Evolutionary conservation across 768 basidiomycete genomes (phyloP).

Genomic region (Pleurotus tuoliensis): DNA sequence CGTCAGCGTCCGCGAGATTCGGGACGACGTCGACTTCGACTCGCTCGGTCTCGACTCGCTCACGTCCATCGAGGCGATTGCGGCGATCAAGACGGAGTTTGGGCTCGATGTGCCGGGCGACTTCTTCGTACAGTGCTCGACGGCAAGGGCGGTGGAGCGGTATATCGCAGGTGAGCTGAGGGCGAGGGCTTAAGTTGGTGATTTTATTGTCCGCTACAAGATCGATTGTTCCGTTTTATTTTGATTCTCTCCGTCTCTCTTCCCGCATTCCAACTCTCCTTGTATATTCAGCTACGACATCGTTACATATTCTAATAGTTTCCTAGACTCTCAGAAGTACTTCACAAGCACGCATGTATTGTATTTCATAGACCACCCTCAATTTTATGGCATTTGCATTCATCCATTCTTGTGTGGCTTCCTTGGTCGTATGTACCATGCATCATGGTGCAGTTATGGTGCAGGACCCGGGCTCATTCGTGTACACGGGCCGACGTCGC

Average conservation of each 20-base stretch:
- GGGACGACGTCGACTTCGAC: constrained; percentile 42
- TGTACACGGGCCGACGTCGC: too few relatives aligned
- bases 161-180: constrained; percentile 17
- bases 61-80: constrained; percentile 56
- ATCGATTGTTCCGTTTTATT: neutral
- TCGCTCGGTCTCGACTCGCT: constrained; percentile 62
- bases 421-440: too few relatives aligned
- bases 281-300: too few relatives aligned
- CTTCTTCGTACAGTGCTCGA: constrained; percentile 38
- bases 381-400: too few relatives aligned
- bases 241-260: neutral
- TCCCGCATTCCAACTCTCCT: too few relatives aligned
- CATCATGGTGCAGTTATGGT: too few relatives aligned
- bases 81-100: constrained; percentile 39
- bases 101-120: constrained; percentile 38
- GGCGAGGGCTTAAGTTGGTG: neutral
- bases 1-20: constrained; percentile 31
- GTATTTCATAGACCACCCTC: too few relatives aligned
- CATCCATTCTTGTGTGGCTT: too few relatives aligned
- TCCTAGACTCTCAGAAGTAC: too few relatives aligned
- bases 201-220: neutral
- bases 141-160: constrained; percentile 32
- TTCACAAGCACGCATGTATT: too few relatives aligned
- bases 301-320: too few relatives aligned
- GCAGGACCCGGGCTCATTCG: too few relatives aligned